Base-by-base conservation (phyloP, 176 grass and related monocot genomes). In the Aegilops umbellulata region DNA sequence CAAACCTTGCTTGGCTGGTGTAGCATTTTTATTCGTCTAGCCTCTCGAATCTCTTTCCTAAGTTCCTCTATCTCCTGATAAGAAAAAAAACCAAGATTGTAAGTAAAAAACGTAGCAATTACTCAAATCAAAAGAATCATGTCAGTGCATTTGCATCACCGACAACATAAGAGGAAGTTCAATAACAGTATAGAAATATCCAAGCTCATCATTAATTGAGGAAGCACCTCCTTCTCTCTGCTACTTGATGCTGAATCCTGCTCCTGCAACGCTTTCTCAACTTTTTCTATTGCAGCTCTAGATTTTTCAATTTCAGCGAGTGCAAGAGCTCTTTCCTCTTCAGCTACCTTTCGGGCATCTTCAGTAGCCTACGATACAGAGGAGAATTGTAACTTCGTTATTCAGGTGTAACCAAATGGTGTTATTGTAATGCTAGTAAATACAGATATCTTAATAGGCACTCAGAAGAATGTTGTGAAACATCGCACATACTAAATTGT, bases 1-100 rank as follows among this genome's bases (percentile, higher is more conserved):
- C 65, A 81, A 89, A 98, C 95, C 91, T 94, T 98, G 95, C 91
- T 98, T 83, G 95, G 95, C 86, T 98, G 95, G 84, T 98, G 95
- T 65, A 98, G 82, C 90, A 95, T 94, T 94, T 98, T 98, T 81
- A 98, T 98, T 90, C 96, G 88, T 85, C 96, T 95, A 80, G 96
- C 96, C 86, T 98, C 96, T 63, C 92, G 90, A 29, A 98, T 83
- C 78, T 98, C 96, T 89, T 95, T 94, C 85, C 61, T 88, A 67
- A 95, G 88, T 83, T 92, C 86, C 82, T 95, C 93, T 82, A 95
- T 76, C 85, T 98, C 96, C 96, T 98, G 78, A 24, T 66, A 42
- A 63, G 20, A 23, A 14, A 80, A 74, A 75, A 84, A 81, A 38
- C 83, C 23, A 85, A 78, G 27, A 65, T 80, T 47, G 49, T 68